phyloP scores from a whole-genome alignment of 2,329 filamentous ascomycete species.

The Stemphylium vesicarium region DNA sequence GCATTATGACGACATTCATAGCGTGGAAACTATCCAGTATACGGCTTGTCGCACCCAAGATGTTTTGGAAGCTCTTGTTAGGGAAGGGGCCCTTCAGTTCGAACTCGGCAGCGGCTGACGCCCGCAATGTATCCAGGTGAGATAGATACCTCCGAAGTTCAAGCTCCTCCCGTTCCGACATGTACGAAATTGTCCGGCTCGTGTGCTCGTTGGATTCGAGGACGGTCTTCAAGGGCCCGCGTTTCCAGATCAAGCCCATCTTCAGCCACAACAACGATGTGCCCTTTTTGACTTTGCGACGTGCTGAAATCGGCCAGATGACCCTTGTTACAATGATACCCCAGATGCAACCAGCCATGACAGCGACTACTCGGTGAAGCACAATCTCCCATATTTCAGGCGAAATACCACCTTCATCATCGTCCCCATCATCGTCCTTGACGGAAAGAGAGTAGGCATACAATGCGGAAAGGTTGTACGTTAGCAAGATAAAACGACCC shows the following conservation, averaged over 20 bases:
- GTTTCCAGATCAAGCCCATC: slow-evolving; percentile 95
- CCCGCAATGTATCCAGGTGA: slow-evolving; percentile 75
- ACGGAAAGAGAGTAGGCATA: slow-evolving; percentile 92
- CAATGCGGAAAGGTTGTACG: slow-evolving; percentile 92
- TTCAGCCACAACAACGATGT: slow-evolving; percentile 90
- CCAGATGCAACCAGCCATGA: slow-evolving; percentile 88
- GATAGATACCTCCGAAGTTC: slow-evolving; percentile 80
- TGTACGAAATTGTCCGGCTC: slow-evolving; percentile 64
- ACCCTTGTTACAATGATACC: slow-evolving; percentile 87
- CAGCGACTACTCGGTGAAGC: slow-evolving; percentile 84
- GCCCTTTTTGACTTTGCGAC: slow-evolving; percentile 86
- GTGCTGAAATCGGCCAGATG: slow-evolving; percentile 92
- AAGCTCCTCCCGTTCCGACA: slow-evolving; percentile 85
- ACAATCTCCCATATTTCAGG: slow-evolving; percentile 89
- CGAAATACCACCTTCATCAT: slow-evolving; percentile 79
- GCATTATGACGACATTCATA: slow-evolving; percentile 90
- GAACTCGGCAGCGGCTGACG: slow-evolving; percentile 81
- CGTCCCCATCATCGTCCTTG: slow-evolving; percentile 78
- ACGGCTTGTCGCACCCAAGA: slow-evolving; percentile 79
- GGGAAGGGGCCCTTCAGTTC: slow-evolving; percentile 89
- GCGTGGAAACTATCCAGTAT: slow-evolving; percentile 95
- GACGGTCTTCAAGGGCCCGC: slow-evolving; percentile 81
- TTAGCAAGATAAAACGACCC: slow-evolving; percentile 90
- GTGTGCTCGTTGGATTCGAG: slow-evolving; percentile 45
- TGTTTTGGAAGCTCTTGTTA: slow-evolving; percentile 70